Conservation (phyloP, 2,329 filamentous ascomycete species). For the Hirsutella thompsonii region DNA sequence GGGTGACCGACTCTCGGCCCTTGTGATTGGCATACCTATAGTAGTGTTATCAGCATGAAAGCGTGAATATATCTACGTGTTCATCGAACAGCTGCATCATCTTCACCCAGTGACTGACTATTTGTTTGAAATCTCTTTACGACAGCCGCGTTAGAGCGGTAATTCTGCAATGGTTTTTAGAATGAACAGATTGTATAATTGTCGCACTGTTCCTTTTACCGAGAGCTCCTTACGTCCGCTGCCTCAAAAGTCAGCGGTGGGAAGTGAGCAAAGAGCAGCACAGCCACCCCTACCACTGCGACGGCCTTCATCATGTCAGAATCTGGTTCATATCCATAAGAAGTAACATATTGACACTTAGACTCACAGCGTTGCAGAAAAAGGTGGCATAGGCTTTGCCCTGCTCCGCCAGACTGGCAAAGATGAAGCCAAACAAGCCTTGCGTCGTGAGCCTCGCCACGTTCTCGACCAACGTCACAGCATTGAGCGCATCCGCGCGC, state of each 20-base stretch:
- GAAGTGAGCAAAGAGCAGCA: neutral
- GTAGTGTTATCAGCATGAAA: neutral
- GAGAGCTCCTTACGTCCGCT: too few relatives aligned
- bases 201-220: too few relatives aligned
- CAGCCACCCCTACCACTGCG: neutral
- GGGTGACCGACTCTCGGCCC: neutral
- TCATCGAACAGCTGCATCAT: too few relatives aligned
- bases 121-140: too few relatives aligned
- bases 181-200: too few relatives aligned
- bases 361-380: conserved; percentile 48
- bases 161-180: too few relatives aligned
- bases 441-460: conserved; percentile 51
- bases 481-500: conserved; percentile 53
- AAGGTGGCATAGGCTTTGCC: conserved; percentile 52
- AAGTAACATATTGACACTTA: neutral
- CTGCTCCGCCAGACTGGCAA: conserved; percentile 46
- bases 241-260: neutral
- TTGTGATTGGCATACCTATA: neutral
- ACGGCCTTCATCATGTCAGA: neutral
- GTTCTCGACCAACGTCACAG: conserved; percentile 58
- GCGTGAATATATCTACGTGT: neutral
- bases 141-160: too few relatives aligned
- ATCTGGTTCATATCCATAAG: neutral
- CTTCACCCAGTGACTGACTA: neutral
- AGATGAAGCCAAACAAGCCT: conserved; percentile 54